A percentile compares a stretch with the other conserved stretches of the same genome.
Conservation (phyloP, 1,284 basidiomycete species). For the Ganoderma lingzhi region DNA sequence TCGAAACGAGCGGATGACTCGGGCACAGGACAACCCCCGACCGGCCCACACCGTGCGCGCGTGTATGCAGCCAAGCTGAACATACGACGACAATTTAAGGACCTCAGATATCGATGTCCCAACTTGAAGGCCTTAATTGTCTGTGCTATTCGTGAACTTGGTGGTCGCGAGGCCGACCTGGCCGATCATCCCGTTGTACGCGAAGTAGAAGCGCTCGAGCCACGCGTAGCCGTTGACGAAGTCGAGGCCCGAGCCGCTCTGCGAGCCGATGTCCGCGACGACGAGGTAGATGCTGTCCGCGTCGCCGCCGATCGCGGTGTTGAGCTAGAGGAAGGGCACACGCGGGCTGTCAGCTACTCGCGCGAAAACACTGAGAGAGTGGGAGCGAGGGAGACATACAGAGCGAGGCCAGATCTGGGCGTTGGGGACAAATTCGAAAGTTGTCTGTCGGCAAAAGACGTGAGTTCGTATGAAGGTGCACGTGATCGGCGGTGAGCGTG, state of each 20-base stretch:
- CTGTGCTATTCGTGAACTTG: constrained; percentile 1
- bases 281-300: constrained; percentile 53
- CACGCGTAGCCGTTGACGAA: constrained; percentile 33
- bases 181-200: not conserved
- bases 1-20: not conserved
- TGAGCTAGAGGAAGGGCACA: constrained; percentile 37
- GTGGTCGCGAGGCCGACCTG: constrained; percentile 1
- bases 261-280: constrained; percentile 47
- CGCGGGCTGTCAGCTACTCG: not conserved
- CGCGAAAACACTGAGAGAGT: not conserved
- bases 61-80: not conserved
- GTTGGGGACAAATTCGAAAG: constrained; percentile 24
- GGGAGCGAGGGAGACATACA: constrained; percentile 1
- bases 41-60: not conserved
- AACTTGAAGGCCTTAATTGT: not conserved
- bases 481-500: no score
- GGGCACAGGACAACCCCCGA: no score
- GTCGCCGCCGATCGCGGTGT: constrained; percentile 53
- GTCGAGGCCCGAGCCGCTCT: constrained; percentile 40
- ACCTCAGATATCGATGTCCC: no score
- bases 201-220: constrained; percentile 7
- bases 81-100: no score
- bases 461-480: not conserved
- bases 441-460: constrained; percentile 1
- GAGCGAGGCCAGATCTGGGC: constrained; percentile 26